These are phyloP conservation scores for Exophiala sp. DNA, from an alignment of 2,329 filamentous ascomycete genomes.

Conservation along the genomic window DNA sequence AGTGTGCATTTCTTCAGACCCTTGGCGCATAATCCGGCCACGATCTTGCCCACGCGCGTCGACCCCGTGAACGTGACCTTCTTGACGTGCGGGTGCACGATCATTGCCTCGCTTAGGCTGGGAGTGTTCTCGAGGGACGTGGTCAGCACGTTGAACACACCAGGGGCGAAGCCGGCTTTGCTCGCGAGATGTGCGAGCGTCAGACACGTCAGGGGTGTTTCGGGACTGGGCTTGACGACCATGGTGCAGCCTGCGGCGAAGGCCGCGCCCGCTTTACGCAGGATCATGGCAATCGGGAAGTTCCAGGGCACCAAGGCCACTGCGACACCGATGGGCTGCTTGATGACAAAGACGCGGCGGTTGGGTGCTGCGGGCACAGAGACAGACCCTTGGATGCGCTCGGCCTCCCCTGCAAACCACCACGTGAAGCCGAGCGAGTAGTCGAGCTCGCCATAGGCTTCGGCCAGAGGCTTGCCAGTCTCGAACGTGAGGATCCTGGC, in stretches of 20 bases:
- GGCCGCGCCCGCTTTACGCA: slow-evolving; percentile 64
- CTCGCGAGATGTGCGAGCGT: slow-evolving; percentile 52
- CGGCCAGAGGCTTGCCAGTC: slow-evolving; percentile 57
- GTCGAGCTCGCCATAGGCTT: slow-evolving; percentile 55
- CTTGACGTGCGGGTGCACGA: slow-evolving; percentile 56
- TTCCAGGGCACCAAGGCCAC: slow-evolving; percentile 70
- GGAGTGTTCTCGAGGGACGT: slow-evolving; percentile 45
- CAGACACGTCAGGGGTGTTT: slow-evolving; percentile 59
- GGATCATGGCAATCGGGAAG: slow-evolving; percentile 65
- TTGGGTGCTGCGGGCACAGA: slow-evolving; percentile 58
- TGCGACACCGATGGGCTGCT: slow-evolving; percentile 67
- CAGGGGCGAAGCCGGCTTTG: slow-evolving; percentile 56
- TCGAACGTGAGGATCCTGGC: slow-evolving; percentile 62
- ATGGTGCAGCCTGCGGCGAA: slow-evolving; percentile 67
- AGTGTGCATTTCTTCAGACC: slow-evolving; percentile 63
- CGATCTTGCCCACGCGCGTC: slow-evolving; percentile 60
- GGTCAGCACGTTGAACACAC: slow-evolving; percentile 60
- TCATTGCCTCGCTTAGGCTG: slow-evolving; percentile 47
- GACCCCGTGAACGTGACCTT: slow-evolving; percentile 61
- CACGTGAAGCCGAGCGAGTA: slow-evolving; percentile 54
- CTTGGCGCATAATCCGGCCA: slow-evolving; percentile 58
- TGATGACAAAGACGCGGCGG: slow-evolving; percentile 65
- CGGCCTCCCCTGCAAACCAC: slow-evolving; percentile 61
- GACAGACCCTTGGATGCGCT: slow-evolving; percentile 59
- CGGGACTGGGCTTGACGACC: slow-evolving; percentile 68